A percentile compares a stretch with the other conserved stretches of the same genome.
These are phyloP conservation scores for Aureobasidium sp. DNA, from an alignment of 2,329 filamentous ascomycete species.

Conservation along the genomic window DNA sequence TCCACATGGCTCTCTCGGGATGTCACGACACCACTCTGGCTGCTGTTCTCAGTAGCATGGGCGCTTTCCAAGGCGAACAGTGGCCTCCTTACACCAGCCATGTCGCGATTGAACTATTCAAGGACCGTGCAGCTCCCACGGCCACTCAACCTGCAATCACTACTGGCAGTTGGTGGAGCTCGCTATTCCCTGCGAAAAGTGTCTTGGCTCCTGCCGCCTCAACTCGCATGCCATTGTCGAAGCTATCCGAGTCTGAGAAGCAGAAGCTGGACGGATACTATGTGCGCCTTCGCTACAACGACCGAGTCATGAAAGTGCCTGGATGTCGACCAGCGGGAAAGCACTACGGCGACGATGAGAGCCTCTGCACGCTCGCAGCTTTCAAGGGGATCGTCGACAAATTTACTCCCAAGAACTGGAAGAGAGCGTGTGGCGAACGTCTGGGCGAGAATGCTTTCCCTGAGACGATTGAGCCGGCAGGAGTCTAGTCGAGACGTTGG, in stretches of 20 bases:
- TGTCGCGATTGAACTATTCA: conserved; percentile 85
- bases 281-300: conserved; percentile 87
- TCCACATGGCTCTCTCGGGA: conserved; percentile 73
- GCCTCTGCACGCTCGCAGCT: conserved; percentile 83
- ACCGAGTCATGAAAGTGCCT: conserved; percentile 71
- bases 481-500: neutral
- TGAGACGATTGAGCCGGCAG: conserved; percentile 23
- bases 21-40: conserved; percentile 94
- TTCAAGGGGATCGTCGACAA: conserved; percentile 92
- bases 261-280: conserved; percentile 66
- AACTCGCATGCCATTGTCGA: conserved; percentile 48
- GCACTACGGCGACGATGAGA: conserved; percentile 78
- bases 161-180: conserved; percentile 30
- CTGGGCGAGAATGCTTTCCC: conserved; percentile 50
- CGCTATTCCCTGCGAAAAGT: conserved; percentile 27
- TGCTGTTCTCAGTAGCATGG: conserved; percentile 67
- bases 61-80: conserved; percentile 59
- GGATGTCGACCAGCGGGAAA: conserved; percentile 71
- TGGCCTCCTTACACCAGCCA: conserved; percentile 96
- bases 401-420: conserved; percentile 78
- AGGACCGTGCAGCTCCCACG: conserved; percentile 34
- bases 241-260: conserved; percentile 53
- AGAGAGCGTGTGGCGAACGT: conserved; percentile 52
- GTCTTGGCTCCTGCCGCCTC: conserved; percentile 18
- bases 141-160: conserved; percentile 25